Conservation (phyloP, 2,329 filamentous ascomycete species). For the Talaromyces islandicus region DNA sequence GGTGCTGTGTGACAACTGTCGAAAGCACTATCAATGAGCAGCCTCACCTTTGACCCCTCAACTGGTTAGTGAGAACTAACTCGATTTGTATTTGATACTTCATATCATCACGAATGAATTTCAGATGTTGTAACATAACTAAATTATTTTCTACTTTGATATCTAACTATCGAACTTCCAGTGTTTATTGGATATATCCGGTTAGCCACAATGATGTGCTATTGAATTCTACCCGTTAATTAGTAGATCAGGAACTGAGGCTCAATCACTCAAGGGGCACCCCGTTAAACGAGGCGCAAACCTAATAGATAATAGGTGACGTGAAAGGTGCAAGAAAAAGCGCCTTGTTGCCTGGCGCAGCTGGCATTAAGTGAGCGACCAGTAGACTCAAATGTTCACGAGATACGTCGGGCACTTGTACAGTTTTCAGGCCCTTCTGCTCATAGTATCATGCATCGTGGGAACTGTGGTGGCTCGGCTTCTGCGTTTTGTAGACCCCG, state of each 20-base stretch:
- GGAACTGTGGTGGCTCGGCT: not conserved
- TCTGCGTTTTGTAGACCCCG: not conserved
- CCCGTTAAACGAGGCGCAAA: not conserved
- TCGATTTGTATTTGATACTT: not conserved
- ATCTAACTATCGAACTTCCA: not conserved
- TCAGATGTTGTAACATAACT: not conserved
- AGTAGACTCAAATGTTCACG: not conserved
- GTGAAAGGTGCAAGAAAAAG: not conserved
- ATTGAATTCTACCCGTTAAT: not conserved
- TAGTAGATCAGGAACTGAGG: not conserved
- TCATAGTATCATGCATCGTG: not conserved
- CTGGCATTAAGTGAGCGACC: not conserved
- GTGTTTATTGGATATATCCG: not conserved
- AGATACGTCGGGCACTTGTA: not conserved
- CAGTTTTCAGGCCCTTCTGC: not conserved
- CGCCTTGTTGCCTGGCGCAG: not conserved
- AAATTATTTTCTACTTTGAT: not conserved
- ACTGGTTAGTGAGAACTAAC: not conserved
- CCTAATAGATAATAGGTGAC: not conserved
- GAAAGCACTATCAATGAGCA: not conserved
- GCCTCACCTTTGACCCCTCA: not conserved
- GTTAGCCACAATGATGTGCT: not conserved
- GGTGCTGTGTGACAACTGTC: not conserved
- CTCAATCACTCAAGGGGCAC: not conserved
- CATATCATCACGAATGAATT: not conserved